Evolutionary conservation across 2,329 filamentous ascomycete species (phyloP), one percentile per base, ranked within the genome.

Genomic region (Penicillium sp.): DNA sequence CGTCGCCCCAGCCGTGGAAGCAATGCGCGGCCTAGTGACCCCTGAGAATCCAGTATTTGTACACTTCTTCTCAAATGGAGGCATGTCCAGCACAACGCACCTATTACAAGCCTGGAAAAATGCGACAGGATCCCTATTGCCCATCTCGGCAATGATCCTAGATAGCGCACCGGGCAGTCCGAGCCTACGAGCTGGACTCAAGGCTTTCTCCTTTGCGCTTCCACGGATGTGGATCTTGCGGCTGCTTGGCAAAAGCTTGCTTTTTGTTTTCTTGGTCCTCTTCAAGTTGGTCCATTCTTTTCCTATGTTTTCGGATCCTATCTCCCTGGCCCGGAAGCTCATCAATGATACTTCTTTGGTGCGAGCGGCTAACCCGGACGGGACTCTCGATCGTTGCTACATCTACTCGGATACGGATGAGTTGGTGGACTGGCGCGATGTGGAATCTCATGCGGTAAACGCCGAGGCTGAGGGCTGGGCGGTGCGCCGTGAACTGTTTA

Each of bases 1-100:
- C 29, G 57, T 75, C 38, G 57, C 61, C 12, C 72, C 77, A 1
- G 71, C 70, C 9, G 63, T 76, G 10, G 64, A 72, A 15, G 68
- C 68, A 21, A 63, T 78, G 16, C 67, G 61, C 45, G 53, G 56
- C 31, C 66, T 49, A 42, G 59, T 57, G 41, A 54, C 54, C 57
- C 56, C 63, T 25, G 54, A 64, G 48, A 60, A 60, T 66, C 62
- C 71, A 6, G 63, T 71, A 10, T 69, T 77, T 31, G 58, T 80
- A 9, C 79, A 82, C 64, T 66, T 76, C 52, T 82, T 81, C 67
- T 81, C 78, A 23, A 80, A 82, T 55, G 79, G 79, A 27, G 80
- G 80, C 16, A 65, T 73, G 21, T 70, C 73, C 47, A 74, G 74
- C 6, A 66, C 71, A 4, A 66, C 65, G 5, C 64, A 72, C 27